A percentile compares a stretch with the other conserved stretches of the same genome.
Evolutionary conservation across 2,329 filamentous ascomycete species (phyloP).

Genomic region (Pseudodiploospora longispora): DNA sequence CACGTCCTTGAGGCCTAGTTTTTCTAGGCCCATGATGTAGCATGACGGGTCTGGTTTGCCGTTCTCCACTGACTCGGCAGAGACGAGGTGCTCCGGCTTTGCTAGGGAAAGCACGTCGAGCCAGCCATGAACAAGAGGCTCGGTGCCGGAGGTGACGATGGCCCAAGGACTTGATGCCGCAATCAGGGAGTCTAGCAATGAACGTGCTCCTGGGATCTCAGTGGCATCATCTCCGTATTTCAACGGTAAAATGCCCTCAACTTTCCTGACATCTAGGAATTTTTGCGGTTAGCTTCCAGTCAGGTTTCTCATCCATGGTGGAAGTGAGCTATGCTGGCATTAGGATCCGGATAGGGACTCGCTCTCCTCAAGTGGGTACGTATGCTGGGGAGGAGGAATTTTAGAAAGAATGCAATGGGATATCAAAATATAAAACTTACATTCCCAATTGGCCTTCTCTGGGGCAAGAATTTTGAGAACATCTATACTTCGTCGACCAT

Average conservation of each 20-base stretch:
- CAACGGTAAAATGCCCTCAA: conserved; percentile 71
- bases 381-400: neutral
- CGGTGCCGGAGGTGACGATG: conserved; percentile 72
- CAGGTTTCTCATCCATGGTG: no score
- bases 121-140: conserved; percentile 64
- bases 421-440: conserved; percentile 44
- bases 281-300: neutral
- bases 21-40: conserved; percentile 60
- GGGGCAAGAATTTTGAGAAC: conserved; percentile 71
- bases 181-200: conserved; percentile 60
- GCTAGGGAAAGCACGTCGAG: conserved; percentile 58
- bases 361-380: no score
- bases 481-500: conserved; percentile 86
- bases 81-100: conserved; percentile 57
- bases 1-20: conserved; percentile 44
- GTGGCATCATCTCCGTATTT: conserved; percentile 69
- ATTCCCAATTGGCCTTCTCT: conserved; percentile 86
- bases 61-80: conserved; percentile 65
- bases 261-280: conserved; percentile 62
- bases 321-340: no score
- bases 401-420: no score
- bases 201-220: conserved; percentile 77
- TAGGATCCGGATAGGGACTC: no score
- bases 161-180: conserved; percentile 64
- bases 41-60: conserved; percentile 74